Evolutionary conservation across 2,329 filamentous ascomycete species (phyloP).

Genomic region (Cordyceps cateniannulata): DNA sequence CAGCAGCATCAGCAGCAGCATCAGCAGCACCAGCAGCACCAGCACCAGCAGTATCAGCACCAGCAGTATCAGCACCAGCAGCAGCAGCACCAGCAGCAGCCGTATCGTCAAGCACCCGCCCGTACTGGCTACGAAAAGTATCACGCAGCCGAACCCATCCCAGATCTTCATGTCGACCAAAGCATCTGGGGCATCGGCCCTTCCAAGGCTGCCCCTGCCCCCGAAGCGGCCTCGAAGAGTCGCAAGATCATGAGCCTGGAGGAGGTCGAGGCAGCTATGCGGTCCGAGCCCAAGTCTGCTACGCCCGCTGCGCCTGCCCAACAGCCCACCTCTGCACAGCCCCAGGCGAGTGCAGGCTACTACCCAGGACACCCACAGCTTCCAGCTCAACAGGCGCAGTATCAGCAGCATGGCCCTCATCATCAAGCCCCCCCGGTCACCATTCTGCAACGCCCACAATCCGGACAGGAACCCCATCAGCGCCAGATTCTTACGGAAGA

Average conservation of each 20-base stretch:
- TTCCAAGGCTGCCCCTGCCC: conserved; percentile 31
- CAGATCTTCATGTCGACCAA: conserved; percentile 86
- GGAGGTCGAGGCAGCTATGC: conserved; percentile 93
- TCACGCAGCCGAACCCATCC: conserved; percentile 73
- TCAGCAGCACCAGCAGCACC: conserved; percentile 27
- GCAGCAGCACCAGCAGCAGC: conserved; percentile 28
- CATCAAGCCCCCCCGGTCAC: conserved; percentile 44
- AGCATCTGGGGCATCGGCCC: conserved; percentile 82
- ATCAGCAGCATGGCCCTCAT: conserved; percentile 24
- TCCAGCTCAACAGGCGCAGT: conserved; percentile 20
- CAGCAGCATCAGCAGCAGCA: conserved; percentile 29
- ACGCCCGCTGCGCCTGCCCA: not conserved
- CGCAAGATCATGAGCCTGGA: conserved; percentile 92
- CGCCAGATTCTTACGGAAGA: conserved; percentile 19
- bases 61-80: conserved; percentile 22
- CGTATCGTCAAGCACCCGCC: conserved; percentile 46
- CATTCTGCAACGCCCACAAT: conserved; percentile 49
- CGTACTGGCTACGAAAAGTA: conserved; percentile 91
- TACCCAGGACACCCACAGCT: conserved; percentile 16
- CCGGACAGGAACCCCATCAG: conserved; percentile 32
- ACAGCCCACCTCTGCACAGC: not conserved
- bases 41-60: conserved; percentile 27
- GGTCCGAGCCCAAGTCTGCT: conserved; percentile 56
- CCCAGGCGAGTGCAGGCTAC: conserved; percentile 8
- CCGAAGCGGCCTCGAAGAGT: conserved; percentile 24